phyloP scores from a whole-genome alignment of 306 rosid genomes.

The Pterocarpus santalinus region DNA sequence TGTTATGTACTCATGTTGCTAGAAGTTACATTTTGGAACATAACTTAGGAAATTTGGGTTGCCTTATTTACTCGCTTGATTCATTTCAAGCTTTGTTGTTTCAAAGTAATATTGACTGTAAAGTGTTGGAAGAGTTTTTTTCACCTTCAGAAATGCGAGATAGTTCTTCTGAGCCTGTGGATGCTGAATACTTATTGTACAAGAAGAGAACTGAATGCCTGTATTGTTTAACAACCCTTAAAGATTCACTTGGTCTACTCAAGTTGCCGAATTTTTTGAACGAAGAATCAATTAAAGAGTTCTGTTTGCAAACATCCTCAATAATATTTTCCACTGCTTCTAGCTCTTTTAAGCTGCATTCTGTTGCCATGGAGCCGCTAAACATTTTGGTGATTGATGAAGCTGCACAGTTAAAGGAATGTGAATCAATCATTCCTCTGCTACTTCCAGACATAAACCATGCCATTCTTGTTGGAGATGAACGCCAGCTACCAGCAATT shows the following conservation, averaged over 20 bases:
- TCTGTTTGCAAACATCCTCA: constrained; percentile 68
- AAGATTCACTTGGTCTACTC: constrained; percentile 57
- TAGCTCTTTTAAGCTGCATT: constrained; percentile 66
- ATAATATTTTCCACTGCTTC: constrained; percentile 78
- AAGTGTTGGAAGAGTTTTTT: constrained; percentile 58
- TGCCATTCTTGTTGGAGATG: constrained; percentile 85
- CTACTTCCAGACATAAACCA: constrained; percentile 65
- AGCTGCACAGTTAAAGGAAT: constrained; percentile 84
- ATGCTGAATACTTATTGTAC: constrained; percentile 33
- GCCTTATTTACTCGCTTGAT: constrained; percentile 47
- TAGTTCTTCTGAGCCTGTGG: constrained; percentile 34
- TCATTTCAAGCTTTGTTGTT: constrained; percentile 56
- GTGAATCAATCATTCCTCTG: constrained; percentile 77
- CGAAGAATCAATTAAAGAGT: constrained; percentile 43
- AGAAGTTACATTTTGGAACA: constrained; percentile 53
- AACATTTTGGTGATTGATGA: constrained; percentile 74
- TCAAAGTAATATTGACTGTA: constrained; percentile 45
- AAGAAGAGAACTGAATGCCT: constrained; percentile 56
- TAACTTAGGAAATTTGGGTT: constrained; percentile 48
- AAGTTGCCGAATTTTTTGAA: constrained; percentile 50
- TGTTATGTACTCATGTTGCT: constrained; percentile 65
- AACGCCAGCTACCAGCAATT: constrained; percentile 76
- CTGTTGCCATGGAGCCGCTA: constrained; percentile 56
- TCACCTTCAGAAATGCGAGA: constrained; percentile 31
- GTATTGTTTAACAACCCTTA: constrained; percentile 53